Percentiles rank a stretch among this genome's conserved stretches.
phyloP scores from a whole-genome alignment of 73 alveolate genomes.

The Paramecium sonneborni region DNA sequence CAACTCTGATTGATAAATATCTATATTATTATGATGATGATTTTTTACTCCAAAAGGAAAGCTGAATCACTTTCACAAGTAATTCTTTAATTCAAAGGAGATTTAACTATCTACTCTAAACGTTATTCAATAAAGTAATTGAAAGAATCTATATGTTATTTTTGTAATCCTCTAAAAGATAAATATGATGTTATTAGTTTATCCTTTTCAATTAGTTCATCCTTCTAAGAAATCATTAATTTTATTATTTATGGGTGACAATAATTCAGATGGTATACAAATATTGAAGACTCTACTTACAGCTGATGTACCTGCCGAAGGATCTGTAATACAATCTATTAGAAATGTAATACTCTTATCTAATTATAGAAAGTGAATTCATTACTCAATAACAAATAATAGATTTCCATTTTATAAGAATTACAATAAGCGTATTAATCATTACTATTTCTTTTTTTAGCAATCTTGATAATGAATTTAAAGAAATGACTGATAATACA shows the following conservation, averaged over 20 bases:
- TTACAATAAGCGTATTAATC: not conserved
- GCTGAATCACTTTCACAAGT: conserved; percentile 40
- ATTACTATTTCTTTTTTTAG: not conserved
- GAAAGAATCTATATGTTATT: conserved; percentile 51
- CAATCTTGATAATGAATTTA: not conserved
- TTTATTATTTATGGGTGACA: not conserved
- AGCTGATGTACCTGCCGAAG: not conserved
- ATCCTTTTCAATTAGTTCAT: conserved; percentile 21
- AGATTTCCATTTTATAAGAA: not conserved
- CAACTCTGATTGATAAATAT: not conserved
- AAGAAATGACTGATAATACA: not conserved
- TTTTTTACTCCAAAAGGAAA: conserved; percentile 20
- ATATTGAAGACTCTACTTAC: not conserved
- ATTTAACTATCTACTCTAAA: conserved; percentile 20
- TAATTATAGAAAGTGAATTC: not conserved
- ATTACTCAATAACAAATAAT: not conserved
- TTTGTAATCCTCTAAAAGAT: conserved; percentile 35
- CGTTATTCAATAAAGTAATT: conserved; percentile 28
- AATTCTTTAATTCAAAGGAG: not conserved
- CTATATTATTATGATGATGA: not conserved
- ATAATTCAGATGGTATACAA: not conserved
- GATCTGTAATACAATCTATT: not conserved
- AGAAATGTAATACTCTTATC: not conserved
- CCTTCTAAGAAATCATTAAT: not conserved
- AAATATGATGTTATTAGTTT: conserved; percentile 42